Base-by-base conservation (phyloP, 345 rosid genomes). In the Limnanthes douglasii region DNA sequence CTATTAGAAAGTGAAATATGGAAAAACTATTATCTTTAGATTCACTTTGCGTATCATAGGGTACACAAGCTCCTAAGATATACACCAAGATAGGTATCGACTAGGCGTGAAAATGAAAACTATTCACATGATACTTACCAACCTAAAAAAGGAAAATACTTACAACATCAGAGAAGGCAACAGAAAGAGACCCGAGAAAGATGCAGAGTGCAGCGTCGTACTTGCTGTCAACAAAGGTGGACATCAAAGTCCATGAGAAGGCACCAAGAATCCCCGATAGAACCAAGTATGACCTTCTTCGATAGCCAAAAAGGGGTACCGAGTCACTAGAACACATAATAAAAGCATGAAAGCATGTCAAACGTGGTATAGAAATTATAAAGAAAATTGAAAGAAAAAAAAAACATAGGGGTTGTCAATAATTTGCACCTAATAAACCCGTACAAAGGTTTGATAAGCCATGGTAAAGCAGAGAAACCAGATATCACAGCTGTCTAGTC, bases 261-360 rank as follows among this genome's bases (percentile, higher is more conserved):
- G 94, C 86, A 57, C 98, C 96, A 57, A 90, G 88, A 56, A 90
- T 81, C 21, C 96, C 98, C 0, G 98, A 90, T 31, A 90, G 72
- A 56, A 80, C 88, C 60, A 90, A 62, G 64, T 84, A 90, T 0
- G 98, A 90, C 54, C 98, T 80, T 64, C 98, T 77, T 22, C 95
- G 81, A 41, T 90, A 84, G 21, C 98, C 98, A 60, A 90, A 84
- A 4, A 80, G 68, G 37, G 96, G 96, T 46, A 84, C 40, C 29
- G 94, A 80, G 54, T 84, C 96, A 64, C 98, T 80, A 76, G 49
- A 50, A 60, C 32, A 51, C 39, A 15, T 28, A 57, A 37, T 10
- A 50, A 7, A 1, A 15, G 18, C 9, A 12, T 41, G 28, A 41
- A 7, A 38, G 6, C 17, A 3, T 7, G n/a, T 11, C 32, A 17